These are phyloP conservation scores for Pythium sukuiense DNA, from an alignment of 352 stramenopile genomes.

Conservation along the genomic window DNA sequence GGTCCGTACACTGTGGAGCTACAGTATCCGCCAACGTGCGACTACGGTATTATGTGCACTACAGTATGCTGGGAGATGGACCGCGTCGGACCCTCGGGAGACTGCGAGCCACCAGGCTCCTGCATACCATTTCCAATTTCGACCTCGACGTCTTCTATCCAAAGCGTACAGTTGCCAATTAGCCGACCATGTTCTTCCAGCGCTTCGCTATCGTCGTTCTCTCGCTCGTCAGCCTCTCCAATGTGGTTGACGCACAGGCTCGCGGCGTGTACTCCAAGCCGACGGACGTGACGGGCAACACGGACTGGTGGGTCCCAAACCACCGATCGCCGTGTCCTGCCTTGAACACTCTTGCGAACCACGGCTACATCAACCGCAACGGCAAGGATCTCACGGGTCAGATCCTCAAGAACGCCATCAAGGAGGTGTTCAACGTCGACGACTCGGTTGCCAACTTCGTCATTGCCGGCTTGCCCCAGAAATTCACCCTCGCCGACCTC, in stretches of 20 bases:
- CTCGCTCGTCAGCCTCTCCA: conserved; percentile 4
- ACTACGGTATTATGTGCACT: neutral
- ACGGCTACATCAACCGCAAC: conserved; percentile 39
- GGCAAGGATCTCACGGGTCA: conserved; percentile 34
- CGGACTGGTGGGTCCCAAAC: conserved; percentile 23
- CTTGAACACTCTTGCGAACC: conserved; percentile 51
- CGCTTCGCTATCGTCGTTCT: conserved; percentile 12
- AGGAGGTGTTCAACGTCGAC: conserved; percentile 41
- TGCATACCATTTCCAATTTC: conserved; percentile 17
- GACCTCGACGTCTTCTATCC: conserved; percentile 14
- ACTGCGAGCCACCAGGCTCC: neutral
- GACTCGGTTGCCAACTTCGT: conserved; percentile 35
- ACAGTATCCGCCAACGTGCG: neutral
- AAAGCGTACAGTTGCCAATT: conserved; percentile 8
- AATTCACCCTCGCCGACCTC: conserved; percentile 49
- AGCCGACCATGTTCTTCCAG: conserved; percentile 15
- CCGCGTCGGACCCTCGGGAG: neutral
- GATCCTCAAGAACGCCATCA: conserved; percentile 30
- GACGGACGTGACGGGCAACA: conserved; percentile 17
- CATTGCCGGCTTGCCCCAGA: conserved; percentile 24
- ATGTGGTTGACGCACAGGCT: conserved; percentile 7
- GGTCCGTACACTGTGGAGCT: neutral
- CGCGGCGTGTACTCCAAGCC: conserved; percentile 13
- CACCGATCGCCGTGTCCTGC: conserved; percentile 45
- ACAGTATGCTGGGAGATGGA: neutral